Percentiles rank a stretch among this genome's conserved stretches.
Evolutionary conservation across 2,329 filamentous ascomycete genomes (phyloP).

Genomic region (Volutella citrinella): DNA sequence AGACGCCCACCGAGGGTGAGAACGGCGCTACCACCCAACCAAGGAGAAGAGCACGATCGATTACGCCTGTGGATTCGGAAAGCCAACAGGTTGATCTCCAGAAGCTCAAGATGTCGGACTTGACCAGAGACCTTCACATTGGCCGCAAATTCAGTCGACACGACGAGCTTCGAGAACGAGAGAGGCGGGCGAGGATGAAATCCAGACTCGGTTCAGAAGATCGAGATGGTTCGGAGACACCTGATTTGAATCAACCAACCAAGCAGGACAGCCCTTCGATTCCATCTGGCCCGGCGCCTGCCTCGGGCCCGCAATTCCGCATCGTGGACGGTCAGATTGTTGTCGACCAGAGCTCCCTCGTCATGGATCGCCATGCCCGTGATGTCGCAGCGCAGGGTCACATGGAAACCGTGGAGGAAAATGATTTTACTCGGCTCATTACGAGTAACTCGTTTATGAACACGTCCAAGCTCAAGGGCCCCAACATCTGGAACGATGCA

Average conservation of each 20-base stretch:
- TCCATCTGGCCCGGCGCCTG: conserved; percentile 23
- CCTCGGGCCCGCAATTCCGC: conserved; percentile 53
- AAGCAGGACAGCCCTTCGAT: conserved; percentile 22
- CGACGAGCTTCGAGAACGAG: conserved; percentile 67
- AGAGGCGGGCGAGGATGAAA: conserved; percentile 44
- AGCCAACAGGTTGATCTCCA: conserved; percentile 61
- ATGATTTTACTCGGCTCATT: conserved; percentile 71
- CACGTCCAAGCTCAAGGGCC: conserved; percentile 58
- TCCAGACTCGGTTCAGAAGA: conserved; percentile 25
- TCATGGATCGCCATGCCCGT: conserved; percentile 66
- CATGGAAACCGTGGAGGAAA: conserved; percentile 68
- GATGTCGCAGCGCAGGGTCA: conserved; percentile 50
- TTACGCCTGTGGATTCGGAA: conserved; percentile 64
- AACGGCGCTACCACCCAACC: conserved; percentile 24
- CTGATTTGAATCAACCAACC: conserved; percentile 13
- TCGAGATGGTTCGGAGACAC: conserved; percentile 20
- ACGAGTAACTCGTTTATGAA: conserved; percentile 66
- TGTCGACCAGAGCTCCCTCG: conserved; percentile 64
- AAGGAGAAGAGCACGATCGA: conserved; percentile 40
- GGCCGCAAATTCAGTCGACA: conserved; percentile 75
- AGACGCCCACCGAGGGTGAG: conserved; percentile 18
- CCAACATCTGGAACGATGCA: conserved; percentile 67
- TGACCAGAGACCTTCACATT: conserved; percentile 66
- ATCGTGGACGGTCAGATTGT: conserved; percentile 72
- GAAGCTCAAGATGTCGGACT: conserved; percentile 67